phyloP scores from a whole-genome alignment of 176 grass and related monocot genomes.

The Phyllostachys edulis region DNA sequence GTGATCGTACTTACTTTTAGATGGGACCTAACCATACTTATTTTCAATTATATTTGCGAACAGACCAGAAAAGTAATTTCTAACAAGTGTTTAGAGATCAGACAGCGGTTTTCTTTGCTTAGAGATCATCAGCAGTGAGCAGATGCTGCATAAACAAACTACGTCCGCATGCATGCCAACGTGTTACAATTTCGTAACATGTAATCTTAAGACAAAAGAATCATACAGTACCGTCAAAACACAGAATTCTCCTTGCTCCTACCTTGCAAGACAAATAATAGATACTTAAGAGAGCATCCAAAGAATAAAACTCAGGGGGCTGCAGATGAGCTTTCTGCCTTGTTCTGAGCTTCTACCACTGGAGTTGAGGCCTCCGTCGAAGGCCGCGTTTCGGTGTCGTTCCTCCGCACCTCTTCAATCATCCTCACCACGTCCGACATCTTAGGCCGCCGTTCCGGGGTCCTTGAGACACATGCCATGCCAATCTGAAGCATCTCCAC shows the following conservation, averaged over 20 bases:
- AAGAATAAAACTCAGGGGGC: neutral
- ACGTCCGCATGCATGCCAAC: slow-evolving; percentile 11
- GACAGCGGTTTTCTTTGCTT: neutral
- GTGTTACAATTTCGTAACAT: slow-evolving; percentile 52
- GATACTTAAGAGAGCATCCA: neutral
- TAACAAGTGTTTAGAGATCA: too few species aligned
- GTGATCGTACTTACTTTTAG: neutral
- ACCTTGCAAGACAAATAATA: slow-evolving; percentile 16
- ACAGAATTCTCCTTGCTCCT: slow-evolving; percentile 25
- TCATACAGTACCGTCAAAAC: slow-evolving; percentile 29
- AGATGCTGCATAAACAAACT: slow-evolving; percentile 31
- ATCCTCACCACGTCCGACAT: slow-evolving; percentile 74
- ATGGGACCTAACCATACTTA: neutral
- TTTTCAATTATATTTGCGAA: too few species aligned
- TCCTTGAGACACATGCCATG: slow-evolving; percentile 78
- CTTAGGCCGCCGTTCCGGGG: slow-evolving; percentile 80
- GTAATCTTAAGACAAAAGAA: slow-evolving; percentile 54
- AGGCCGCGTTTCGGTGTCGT: slow-evolving; percentile 36
- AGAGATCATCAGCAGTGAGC: slow-evolving; percentile 30
- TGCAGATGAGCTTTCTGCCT: slow-evolving; percentile 35
- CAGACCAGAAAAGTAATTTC: too few species aligned
- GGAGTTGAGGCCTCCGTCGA: slow-evolving; percentile 60
- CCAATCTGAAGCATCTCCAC: slow-evolving; percentile 99
- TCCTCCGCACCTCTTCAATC: slow-evolving; percentile 71
- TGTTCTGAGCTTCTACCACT: slow-evolving; percentile 8